Evolutionary conservation across 305 asterid species (phyloP), one percentile per base, ranked within the genome.

Genomic region (Nicotiana rustica): DNA sequence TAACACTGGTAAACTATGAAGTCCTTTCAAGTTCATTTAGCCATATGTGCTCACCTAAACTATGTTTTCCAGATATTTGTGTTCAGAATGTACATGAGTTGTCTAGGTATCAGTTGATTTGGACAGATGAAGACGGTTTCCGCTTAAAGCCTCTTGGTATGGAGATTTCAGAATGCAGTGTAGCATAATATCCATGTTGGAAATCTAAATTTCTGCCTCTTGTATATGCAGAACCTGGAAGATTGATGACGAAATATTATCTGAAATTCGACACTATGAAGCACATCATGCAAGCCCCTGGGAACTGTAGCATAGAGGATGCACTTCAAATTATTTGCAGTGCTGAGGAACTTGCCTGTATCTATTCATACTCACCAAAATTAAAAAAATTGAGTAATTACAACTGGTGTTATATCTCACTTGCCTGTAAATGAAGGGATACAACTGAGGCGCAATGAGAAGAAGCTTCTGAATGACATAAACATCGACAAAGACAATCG

Each of bases 41-140:
- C 84, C 18, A 66, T 82, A 56, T 83, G 76, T 64, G 82, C 47
- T 75, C 31, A 75, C 47, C 55, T 75, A 75, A 76, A 80, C 77
- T 82, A 82, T 82, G 69, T 55, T 77, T 83, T 62, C 82, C 94
- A 95, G 99, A 89, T 59, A 94, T 95, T 85, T 95, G 99, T 86
- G 90, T 95, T 83, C 92, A 89, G 91, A 94, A 93, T 89, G 94
- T 96, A 56, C 94, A 94, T 36, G 98, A 93, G 88, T 87, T 96
- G 85, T 87, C 98, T 41, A 87, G 81, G 78, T 90, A 91, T 89
- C 96, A 96, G 87, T 85, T 94, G 93, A 92, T 96, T 87, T 96
- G 99, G 99, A 94, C 95, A 41, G 99, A 96, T 86, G 98, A 92
- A 83, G 97, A 94, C 77, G 98, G 98, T 81, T 96, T 93, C 86